Evolutionary conservation across 257 asterid genomes (phyloP), one percentile per base, ranked within the genome.

Genomic region (Lantana camara): DNA sequence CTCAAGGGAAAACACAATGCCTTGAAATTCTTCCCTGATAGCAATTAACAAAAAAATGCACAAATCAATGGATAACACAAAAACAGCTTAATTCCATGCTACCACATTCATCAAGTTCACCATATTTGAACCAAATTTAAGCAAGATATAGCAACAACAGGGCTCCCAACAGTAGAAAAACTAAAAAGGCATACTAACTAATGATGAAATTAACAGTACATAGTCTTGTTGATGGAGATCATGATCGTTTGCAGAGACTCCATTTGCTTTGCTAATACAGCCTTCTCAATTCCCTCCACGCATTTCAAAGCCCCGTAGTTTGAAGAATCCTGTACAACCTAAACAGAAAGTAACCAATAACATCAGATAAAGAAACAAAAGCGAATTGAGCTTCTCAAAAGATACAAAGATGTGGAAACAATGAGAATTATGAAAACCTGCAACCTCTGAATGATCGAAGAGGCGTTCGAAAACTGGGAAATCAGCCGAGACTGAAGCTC

Each of bases 401-500:
- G 5, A 29, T 2, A 23, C 34, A 29, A 13, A 35, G 61, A 55
- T 21, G 38, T 32, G 21, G 17, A 19, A 55, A 54, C 16, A 46
- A 55, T 41, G 48, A 5, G 51, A 35, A 2, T 5, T 7, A 23
- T 63, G 37, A 51, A 40, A 62, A 87, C 96, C 92, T 81, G 89
- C 77, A 91, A 72, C 71, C 96, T 84, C 75, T 75, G 89, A 58
- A 86, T 89, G 72, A 89, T 81, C 34, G 92, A 71, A 70, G 89
- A 80, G 32, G 90, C 95, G 24, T 74, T 79, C 10, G 72, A 64
- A 72, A 83, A 91, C 35, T 88, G 95, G 16, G 90, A 77, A 60
- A 82, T 34, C 51, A 89, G 73, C 13, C 76, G 74, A 68, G 86
- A 76, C 57, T 91, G 96, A 47, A 86, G 77, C 70, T 86, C 88